A percentile compares a stretch with the other conserved stretches of the same genome.
Conservation (phyloP, 495 filamentous ascomycete species). For the Penicillium nucicola region DNA sequence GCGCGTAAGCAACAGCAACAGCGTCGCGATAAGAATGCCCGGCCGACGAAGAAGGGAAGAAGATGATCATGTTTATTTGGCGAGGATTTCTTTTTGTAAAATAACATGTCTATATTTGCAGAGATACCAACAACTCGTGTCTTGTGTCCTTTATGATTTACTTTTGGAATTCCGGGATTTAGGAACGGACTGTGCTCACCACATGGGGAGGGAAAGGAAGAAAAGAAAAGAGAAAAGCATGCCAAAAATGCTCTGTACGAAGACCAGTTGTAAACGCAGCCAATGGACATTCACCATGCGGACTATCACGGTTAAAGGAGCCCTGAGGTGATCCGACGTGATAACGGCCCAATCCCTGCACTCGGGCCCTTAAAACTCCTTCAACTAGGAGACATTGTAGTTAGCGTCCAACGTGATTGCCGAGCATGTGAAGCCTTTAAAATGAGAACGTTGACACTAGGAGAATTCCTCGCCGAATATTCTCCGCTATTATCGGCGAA, state of each 20-base stretch:
- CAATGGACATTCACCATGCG: background rate
- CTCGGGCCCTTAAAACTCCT: background rate
- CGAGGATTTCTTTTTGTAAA: constrained; percentile 6
- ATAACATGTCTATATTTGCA: constrained; percentile 9
- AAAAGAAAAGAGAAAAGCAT: too few species aligned
- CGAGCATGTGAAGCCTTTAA: background rate
- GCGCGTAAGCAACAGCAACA: constrained; percentile 70
- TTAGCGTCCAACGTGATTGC: background rate
- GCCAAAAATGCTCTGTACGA: too few species aligned
- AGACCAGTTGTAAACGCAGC: background rate
- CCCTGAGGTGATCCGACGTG: background rate
- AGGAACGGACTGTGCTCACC: background rate
- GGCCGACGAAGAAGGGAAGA: constrained; percentile 65
- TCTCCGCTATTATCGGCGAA: constrained; percentile 12
- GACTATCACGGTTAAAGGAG: constrained; percentile 3
- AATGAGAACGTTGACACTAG: background rate
- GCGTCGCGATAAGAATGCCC: constrained; percentile 82
- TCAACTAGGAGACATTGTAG: too few species aligned
- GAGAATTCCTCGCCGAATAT: constrained; percentile 17
- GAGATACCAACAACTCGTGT: constrained; percentile 8
- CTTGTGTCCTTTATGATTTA: background rate
- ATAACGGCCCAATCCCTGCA: constrained; percentile 2
- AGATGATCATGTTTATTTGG: constrained; percentile 5
- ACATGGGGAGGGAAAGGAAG: too few species aligned
- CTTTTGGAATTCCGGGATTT: background rate